phyloP scores from a whole-genome alignment of 2,329 filamentous ascomycete species.

The Hypoxylon sp. region DNA sequence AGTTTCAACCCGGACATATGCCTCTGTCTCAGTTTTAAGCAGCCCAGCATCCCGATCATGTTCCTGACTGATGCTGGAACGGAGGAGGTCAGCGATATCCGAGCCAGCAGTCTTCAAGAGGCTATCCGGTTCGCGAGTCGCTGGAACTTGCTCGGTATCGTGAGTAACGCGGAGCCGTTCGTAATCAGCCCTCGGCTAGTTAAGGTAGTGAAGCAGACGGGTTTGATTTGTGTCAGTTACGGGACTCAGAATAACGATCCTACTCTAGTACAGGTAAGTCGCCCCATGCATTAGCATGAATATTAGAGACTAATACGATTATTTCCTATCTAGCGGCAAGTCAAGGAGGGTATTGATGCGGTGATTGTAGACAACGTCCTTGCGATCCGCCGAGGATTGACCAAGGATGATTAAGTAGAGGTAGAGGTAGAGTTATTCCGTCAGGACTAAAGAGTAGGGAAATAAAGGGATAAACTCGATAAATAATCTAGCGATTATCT shows the following conservation, averaged over 20 bases:
- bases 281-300: conserved; percentile 10
- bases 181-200: conserved; percentile 91
- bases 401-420: conserved; percentile 55
- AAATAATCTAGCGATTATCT: neutral
- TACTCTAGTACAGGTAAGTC: conserved; percentile 82
- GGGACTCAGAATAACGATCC: conserved; percentile 92
- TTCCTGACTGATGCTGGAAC: conserved; percentile 93
- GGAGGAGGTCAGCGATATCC: conserved; percentile 85
- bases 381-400: conserved; percentile 91
- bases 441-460: neutral
- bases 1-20: conserved; percentile 99
- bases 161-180: conserved; percentile 88
- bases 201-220: conserved; percentile 92
- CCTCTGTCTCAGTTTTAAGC: conserved; percentile 93
- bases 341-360: conserved; percentile 94
- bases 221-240: conserved; percentile 94
- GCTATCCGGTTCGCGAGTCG: conserved; percentile 93
- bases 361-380: conserved; percentile 97
- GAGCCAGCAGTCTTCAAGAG: conserved; percentile 93
- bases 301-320: conserved; percentile 20
- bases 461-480: neutral
- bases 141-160: conserved; percentile 95
- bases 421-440: neutral
- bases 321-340: conserved; percentile 76
- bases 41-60: conserved; percentile 94